phyloP scores from a whole-genome alignment of 2,329 filamentous ascomycete species.

The Diaporthe humulicola region DNA sequence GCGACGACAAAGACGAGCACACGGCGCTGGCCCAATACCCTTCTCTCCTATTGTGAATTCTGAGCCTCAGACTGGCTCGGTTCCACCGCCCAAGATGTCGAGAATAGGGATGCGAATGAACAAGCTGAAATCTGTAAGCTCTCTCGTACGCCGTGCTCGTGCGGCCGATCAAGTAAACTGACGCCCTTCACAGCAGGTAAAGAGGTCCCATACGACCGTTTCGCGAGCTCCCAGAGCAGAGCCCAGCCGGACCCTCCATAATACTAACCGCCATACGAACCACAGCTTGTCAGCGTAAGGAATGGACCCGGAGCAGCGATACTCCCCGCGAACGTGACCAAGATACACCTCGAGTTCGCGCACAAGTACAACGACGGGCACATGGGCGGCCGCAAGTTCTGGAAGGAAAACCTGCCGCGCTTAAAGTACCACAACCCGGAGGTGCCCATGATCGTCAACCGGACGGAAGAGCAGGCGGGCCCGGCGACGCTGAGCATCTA shows the following conservation, averaged over 20 bases:
- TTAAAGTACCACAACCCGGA: conserved; percentile 96
- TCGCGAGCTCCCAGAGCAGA: conserved; percentile 37
- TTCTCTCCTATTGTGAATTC: not conserved
- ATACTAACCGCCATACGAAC: conserved; percentile 44
- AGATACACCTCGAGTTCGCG: conserved; percentile 82
- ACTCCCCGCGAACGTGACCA: conserved; percentile 80
- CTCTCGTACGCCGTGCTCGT: conserved; percentile 22
- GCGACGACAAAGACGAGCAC: conserved; percentile 3
- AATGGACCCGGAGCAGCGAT: conserved; percentile 86
- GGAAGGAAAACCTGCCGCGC: conserved; percentile 83
- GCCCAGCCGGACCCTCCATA: not conserved
- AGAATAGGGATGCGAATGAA: conserved; percentile 77
- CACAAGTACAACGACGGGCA: conserved; percentile 73
- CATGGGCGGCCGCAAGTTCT: conserved; percentile 86
- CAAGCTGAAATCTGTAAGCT: conserved; percentile 78
- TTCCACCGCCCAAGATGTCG: conserved; percentile 49
- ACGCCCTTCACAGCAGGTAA: conserved; percentile 53
- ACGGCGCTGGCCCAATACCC: conserved; percentile 1
- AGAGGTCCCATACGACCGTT: conserved; percentile 50
- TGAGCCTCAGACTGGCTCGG: conserved; percentile 33
- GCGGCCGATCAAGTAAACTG: conserved; percentile 40
- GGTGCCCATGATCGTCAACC: conserved; percentile 85
- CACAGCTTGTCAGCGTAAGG: conserved; percentile 79
- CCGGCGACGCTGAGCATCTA: conserved; percentile 76
- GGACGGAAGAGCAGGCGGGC: conserved; percentile 68